Percentiles rank a stretch among this genome's conserved stretches.
Conservation (phyloP, 768 basidiomycete genomes). For the Chalciporus pseudorubinellus region DNA sequence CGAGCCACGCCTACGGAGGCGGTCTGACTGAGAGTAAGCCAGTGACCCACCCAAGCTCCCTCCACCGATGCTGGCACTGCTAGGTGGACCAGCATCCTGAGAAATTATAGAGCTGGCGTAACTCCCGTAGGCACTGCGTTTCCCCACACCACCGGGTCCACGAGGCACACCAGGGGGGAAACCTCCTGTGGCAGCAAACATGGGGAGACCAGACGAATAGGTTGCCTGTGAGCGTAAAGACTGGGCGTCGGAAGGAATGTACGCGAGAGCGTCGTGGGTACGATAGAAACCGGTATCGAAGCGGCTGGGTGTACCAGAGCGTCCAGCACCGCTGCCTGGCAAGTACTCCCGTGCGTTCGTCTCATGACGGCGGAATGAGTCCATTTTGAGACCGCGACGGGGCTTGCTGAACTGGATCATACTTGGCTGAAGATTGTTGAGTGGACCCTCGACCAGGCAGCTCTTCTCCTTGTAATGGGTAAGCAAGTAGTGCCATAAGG, state of each 20-base stretch:
- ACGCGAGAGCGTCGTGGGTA: constrained; percentile 89
- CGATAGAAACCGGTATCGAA: constrained; percentile 97
- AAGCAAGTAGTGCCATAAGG: constrained; percentile 96
- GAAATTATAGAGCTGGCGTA: constrained; percentile 94
- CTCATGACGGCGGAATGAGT: constrained; percentile 91
- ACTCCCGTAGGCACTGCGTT: constrained; percentile 71
- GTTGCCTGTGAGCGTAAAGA: constrained; percentile 96
- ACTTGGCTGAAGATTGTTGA: constrained; percentile 93
- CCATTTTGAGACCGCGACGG: constrained; percentile 87
- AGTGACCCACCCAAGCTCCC: constrained; percentile 50
- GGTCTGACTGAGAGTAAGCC: constrained; percentile 89
- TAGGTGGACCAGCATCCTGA: constrained; percentile 76
- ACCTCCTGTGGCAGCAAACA: constrained; percentile 70
- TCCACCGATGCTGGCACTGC: constrained; percentile 58
- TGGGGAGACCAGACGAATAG: constrained; percentile 87
- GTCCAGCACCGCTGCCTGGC: constrained; percentile 37
- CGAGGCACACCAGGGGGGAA: constrained; percentile 69
- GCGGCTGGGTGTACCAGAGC: constrained; percentile 88
- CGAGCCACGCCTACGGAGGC: constrained; percentile 73
- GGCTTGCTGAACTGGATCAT: constrained; percentile 99
- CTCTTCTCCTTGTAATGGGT: constrained; percentile 98
- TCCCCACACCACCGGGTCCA: constrained; percentile 55
- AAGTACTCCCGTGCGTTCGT: constrained; percentile 84
- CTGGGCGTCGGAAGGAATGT: constrained; percentile 94
- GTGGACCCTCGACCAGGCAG: constrained; percentile 91